Base-by-base conservation (phyloP, 2,329 filamentous ascomycete genomes). In the Ascochyta viciae-villosae region DNA sequence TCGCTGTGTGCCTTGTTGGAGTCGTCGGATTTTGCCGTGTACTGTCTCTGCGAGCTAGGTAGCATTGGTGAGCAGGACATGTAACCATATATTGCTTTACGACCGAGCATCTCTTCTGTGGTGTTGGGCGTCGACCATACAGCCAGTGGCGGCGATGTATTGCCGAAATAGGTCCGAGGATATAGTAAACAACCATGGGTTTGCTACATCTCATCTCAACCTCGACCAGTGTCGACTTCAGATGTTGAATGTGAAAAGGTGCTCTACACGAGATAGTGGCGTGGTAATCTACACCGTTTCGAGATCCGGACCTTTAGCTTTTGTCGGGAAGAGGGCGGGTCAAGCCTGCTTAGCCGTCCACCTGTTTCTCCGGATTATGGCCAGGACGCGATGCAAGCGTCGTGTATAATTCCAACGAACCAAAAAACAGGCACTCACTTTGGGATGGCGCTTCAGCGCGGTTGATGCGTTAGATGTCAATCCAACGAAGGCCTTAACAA, bases 391-490 rank as follows among this genome's bases (percentile, higher is more conserved):
- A 15, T 31, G 24, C 23, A 27, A 27, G 26, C 19, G 22, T 24
- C 13, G 4, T 24, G 8, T n/a, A 26, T 19, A 27, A 35, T 23
- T 24, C 6, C 10, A 19, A 19, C 38, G 34, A 60, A 49, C 61
- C 19, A 55, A 55, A 50, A 22, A 46, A 57, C 35, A 42, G 27
- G 6, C 10, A 78, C 83, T 74, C 74, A 92, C 91, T 86, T 93
- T 94, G 4, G 93, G 93, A 70, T 89, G 88, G 34, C 86, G 94
- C 81, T 96, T 96, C 46, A 97, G 80, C 13, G 92, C 91, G 58
- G 86, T 89, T 56, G 87, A 85, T 61, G 84, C 79, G 67, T 96
- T 97, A 42, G 47, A 63, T 24, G 63, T 26, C 63, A 83, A 80
- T 39, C 68, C 67, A 15, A 80, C 81, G 22, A 96, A 96, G 1